A percentile compares a stretch with the other conserved stretches of the same genome.
These are phyloP conservation scores for Quercus glauca DNA, from an alignment of 306 rosid species.

Conservation along the genomic window DNA sequence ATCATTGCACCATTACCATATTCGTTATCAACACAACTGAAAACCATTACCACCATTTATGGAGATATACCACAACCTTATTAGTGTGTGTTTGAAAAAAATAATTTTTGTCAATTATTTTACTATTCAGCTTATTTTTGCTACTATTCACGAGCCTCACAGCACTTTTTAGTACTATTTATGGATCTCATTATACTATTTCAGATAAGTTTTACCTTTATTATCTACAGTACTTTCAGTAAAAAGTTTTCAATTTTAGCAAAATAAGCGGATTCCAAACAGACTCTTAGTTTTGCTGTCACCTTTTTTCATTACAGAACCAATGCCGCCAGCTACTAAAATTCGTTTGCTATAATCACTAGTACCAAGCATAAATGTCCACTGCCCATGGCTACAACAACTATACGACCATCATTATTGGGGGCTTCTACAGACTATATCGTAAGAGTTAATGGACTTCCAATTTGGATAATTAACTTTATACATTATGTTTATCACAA, in stretches of 20 bases:
- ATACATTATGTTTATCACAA: no score
- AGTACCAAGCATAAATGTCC: neutral
- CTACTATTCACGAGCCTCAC: accelerated
- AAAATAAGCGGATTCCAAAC: accelerated
- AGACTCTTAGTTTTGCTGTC: neutral
- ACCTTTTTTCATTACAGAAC: neutral
- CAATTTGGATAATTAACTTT: no score
- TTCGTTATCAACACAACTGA: neutral
- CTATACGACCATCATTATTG: neutral
- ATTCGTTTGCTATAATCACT: neutral
- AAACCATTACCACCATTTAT: neutral
- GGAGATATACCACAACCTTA: no score
- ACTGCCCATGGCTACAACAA: no score
- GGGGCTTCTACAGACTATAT: no score
- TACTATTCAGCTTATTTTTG: accelerated
- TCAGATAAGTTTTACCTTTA: no score
- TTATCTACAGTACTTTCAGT: no score
- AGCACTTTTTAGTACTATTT: no score
- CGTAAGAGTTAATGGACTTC: no score
- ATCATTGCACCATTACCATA: neutral
- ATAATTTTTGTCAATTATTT: no score
- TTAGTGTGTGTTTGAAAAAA: no score
- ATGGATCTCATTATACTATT: accelerated
- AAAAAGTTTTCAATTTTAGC: no score
- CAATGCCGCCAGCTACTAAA: neutral